Base-by-base conservation (phyloP, 331 rosid species). In the Saraca asoca region DNA sequence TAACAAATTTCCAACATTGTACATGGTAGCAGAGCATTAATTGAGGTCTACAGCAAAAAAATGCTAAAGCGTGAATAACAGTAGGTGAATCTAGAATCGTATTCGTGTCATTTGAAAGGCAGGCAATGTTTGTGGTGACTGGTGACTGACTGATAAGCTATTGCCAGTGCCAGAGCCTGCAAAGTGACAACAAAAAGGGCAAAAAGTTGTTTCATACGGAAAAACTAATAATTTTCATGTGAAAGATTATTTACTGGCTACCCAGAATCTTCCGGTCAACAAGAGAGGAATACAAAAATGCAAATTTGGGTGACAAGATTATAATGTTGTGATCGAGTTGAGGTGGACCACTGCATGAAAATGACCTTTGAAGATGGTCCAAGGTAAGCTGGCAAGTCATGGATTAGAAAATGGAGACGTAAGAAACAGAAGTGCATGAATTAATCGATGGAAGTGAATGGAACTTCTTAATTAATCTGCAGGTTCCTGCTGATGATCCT, bases 131-230 rank as follows among this genome's bases (percentile, higher is more conserved):
- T 85, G 60, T 91, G 95, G 85, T 85, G 91, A 69, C 84, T 48
- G 12, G 91, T 84, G 41, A 18, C 84, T 44, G 67, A 66, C 67
- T 90, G 95, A 75, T 87, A 88, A 24, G 93, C 91, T 85, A 88
- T 85, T 72, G 88, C 95, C 80, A 88, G 52, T 0, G 95, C 94
- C 53, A 88, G 64, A 69, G 86, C 94, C 91, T 85, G 71, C 71
- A 61, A 51, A n/a, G n/a, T n/a, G n/a, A 58, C 15, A 35, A 10
- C 16, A 12, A 20, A 33, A 45, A n/a, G 3, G 12, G 9, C 2
- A 20, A 24, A 42, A 16, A 31, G 34, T 48, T 1, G 33, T 17
- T 34, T 55, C 37, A n/a, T 2, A 12, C 61, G 42, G 43, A 18
- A 15, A 64, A 48, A 58, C 31, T 62, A 45, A 58, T 5, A 9